Conservation (phyloP, 2,329 filamentous ascomycete genomes). For the Shiraia sp. region DNA sequence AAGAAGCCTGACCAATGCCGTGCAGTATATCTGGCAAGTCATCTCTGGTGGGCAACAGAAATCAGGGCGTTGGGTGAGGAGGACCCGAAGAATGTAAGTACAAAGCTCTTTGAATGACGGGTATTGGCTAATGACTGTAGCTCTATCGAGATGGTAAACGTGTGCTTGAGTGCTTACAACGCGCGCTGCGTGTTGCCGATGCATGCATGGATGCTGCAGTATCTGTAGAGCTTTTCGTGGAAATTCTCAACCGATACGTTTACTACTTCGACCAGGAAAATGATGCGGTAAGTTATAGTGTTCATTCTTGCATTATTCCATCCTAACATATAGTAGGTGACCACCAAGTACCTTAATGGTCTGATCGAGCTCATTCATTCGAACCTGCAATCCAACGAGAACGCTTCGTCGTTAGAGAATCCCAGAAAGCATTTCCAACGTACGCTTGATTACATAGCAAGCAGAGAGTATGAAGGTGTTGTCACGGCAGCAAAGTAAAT, state of each 20-base stretch:
- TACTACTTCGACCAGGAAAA: slow-evolving; percentile 99
- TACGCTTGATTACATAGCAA: slow-evolving; percentile 90
- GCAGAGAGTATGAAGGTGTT: slow-evolving; percentile 90
- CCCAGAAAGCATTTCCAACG: slow-evolving; percentile 93
- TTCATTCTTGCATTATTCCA: neutral
- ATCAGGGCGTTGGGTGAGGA: slow-evolving; percentile 76
- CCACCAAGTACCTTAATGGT: slow-evolving; percentile 96
- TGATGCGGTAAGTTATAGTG: slow-evolving; percentile 69
- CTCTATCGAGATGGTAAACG: slow-evolving; percentile 97
- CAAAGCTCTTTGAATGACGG: slow-evolving; percentile 3
- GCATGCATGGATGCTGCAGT: slow-evolving; percentile 99
- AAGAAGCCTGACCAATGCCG: slow-evolving; percentile 98
- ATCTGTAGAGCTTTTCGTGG: slow-evolving; percentile 96
- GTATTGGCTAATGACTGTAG: slow-evolving; percentile 38
- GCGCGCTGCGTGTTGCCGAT: slow-evolving; percentile 92
- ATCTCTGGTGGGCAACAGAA: slow-evolving; percentile 97
- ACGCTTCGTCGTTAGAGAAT: slow-evolving; percentile 80
- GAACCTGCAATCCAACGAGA: slow-evolving; percentile 84
- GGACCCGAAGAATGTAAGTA: slow-evolving; percentile 74
- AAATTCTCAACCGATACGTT: slow-evolving; percentile 96
- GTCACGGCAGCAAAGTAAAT: slow-evolving; percentile 65
- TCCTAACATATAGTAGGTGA: slow-evolving; percentile 61
- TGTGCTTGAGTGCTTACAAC: slow-evolving; percentile 93
- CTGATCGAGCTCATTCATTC: slow-evolving; percentile 98
- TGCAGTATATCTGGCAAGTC: slow-evolving; percentile 93